Percentiles rank a stretch among this genome's conserved stretches.
These are phyloP conservation scores for Vitis riparia DNA, from an alignment of 164 flowering plant genomes.

Conservation along the genomic window DNA sequence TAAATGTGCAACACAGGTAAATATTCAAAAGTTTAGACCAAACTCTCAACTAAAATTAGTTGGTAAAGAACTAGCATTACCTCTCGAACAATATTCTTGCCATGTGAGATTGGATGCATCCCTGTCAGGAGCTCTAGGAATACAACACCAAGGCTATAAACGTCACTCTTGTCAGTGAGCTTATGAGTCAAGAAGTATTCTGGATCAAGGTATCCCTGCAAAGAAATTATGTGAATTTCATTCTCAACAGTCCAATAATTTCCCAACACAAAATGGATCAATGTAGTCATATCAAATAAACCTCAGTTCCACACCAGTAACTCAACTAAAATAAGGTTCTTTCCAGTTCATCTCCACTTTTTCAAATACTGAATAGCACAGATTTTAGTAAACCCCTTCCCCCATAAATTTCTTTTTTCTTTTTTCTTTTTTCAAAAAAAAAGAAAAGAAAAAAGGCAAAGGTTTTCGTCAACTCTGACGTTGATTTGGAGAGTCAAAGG, in stretches of 20 bases:
- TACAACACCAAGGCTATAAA: constrained; percentile 77
- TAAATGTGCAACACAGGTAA: too few species aligned
- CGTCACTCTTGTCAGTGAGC: constrained; percentile 79
- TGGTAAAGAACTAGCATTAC: constrained; percentile 21
- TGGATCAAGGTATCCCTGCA: constrained; percentile 84
- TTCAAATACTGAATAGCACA: too few species aligned
- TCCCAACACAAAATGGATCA: neutral
- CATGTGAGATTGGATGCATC: constrained; percentile 66
- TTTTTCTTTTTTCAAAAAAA: too few species aligned
- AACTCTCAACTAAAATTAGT: too few species aligned
- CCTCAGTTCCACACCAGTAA: too few species aligned
- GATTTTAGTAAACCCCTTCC: too few species aligned
- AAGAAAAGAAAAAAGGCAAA: too few species aligned
- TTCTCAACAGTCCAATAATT: neutral
- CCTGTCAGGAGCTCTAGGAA: constrained; percentile 72
- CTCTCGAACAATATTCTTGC: constrained; percentile 77
- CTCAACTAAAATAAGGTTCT: too few species aligned
- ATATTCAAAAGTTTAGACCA: too few species aligned
- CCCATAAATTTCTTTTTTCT: too few species aligned
- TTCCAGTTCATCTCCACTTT: too few species aligned
- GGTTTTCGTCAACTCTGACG: too few species aligned
- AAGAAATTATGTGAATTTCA: neutral
- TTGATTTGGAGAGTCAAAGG: neutral
- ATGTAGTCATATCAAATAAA: neutral
- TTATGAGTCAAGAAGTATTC: constrained; percentile 73